A percentile compares a stretch with the other conserved stretches of the same genome.
phyloP scores from a whole-genome alignment of 768 basidiomycete genomes.

The Mrakia gelida region DNA sequence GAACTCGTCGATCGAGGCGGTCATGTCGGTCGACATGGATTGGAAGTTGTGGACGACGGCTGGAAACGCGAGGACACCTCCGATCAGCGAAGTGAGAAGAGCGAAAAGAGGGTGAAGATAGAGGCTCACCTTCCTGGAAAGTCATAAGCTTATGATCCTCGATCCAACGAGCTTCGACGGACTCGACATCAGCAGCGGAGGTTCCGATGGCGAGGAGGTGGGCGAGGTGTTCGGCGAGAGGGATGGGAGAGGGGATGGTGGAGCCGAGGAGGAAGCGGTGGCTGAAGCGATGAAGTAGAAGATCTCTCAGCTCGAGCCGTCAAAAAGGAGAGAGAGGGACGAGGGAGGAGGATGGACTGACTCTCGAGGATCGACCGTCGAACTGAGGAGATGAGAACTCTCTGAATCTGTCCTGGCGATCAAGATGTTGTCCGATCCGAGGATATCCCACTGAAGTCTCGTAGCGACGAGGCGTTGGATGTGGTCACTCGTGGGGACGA shows the following conservation, averaged over 20 bases:
- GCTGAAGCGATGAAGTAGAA: background rate
- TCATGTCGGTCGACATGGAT: background rate
- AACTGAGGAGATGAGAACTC: conserved; percentile 75
- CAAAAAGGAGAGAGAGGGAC: background rate
- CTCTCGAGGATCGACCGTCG: conserved; percentile 73
- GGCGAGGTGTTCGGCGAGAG: conserved; percentile 1
- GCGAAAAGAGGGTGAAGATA: background rate
- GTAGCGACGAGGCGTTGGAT: conserved; percentile 76
- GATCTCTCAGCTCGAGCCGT: background rate
- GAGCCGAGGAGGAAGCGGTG: conserved; percentile 1
- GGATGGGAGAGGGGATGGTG: background rate
- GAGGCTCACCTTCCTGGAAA: conserved; percentile 68
- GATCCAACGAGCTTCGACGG: conserved; percentile 72
- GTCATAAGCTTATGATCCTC: conserved; percentile 64
- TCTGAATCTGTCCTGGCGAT: conserved; percentile 92
- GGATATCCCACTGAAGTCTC: conserved; percentile 84
- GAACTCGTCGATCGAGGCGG: background rate
- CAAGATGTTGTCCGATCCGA: conserved; percentile 60
- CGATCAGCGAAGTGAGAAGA: too few species aligned
- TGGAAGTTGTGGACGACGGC: background rate
- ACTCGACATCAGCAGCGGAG: conserved; percentile 61
- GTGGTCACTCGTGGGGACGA: conserved; percentile 85
- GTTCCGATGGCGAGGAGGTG: conserved; percentile 17
- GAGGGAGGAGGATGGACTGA: background rate
- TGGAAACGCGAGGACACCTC: too few species aligned